These are phyloP conservation scores for Talaromyces islandicus DNA, from an alignment of 2,329 filamentous ascomycete species.

Conservation along the genomic window DNA sequence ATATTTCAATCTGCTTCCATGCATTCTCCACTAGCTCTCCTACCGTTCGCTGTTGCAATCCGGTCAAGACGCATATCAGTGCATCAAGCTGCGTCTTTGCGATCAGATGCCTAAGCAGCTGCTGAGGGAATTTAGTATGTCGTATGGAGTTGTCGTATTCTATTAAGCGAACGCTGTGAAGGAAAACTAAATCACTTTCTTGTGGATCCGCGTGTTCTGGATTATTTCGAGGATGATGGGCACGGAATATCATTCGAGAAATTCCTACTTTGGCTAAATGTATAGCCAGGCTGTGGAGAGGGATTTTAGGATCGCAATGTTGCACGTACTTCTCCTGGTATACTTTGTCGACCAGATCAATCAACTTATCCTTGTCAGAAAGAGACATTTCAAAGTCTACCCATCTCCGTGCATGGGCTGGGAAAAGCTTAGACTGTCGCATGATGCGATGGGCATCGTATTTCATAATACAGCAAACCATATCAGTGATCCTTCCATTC, in stretches of 20 bases:
- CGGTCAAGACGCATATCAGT: constrained; percentile 9
- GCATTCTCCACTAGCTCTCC: constrained; percentile 9
- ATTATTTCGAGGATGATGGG: constrained; percentile 10
- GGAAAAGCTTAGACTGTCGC: not conserved
- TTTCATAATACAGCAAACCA: constrained; percentile 14
- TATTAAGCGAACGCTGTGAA: constrained; percentile 1
- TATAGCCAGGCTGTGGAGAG: constrained; percentile 9
- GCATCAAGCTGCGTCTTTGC: constrained; percentile 9
- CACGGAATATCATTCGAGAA: constrained; percentile 8
- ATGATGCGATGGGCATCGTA: not conserved
- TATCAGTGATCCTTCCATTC: constrained; percentile 21
- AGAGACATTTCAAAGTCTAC: not conserved
- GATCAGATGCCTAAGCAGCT: constrained; percentile 10
- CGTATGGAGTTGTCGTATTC: constrained; percentile 7
- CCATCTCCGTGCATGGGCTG: not conserved
- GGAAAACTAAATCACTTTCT: constrained; percentile 10
- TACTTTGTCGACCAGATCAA: constrained; percentile 4
- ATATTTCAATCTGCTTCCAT: constrained; percentile 11
- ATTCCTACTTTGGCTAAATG: constrained; percentile 7
- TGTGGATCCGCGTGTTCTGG: constrained; percentile 6
- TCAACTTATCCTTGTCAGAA: constrained; percentile 6
- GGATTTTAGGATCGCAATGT: constrained; percentile 9
- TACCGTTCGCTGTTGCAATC: constrained; percentile 4
- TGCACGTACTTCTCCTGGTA: constrained; percentile 9
- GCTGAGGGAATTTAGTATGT: constrained; percentile 8